These are phyloP conservation scores for Lactuca saligna DNA, from an alignment of 129 eudicot genomes.

Conservation along the genomic window DNA sequence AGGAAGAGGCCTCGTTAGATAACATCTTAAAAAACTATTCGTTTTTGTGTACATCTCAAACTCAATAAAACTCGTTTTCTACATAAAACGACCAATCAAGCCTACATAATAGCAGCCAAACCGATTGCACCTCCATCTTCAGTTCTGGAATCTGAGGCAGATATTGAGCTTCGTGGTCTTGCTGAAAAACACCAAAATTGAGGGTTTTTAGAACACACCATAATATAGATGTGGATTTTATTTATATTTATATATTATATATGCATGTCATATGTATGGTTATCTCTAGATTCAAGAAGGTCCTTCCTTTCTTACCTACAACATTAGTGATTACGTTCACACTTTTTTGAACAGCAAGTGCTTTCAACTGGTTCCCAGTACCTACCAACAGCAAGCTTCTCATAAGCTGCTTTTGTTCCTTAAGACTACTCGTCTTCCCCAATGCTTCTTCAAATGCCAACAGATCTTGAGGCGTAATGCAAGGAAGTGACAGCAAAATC, in stretches of 20 bases:
- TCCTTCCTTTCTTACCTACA: constrained; percentile 42
- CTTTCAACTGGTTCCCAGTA: constrained; percentile 78
- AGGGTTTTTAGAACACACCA: neutral
- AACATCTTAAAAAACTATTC: neutral
- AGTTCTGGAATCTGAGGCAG: constrained; percentile 48
- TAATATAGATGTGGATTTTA: too few relatives aligned
- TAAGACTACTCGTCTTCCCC: constrained; percentile 76
- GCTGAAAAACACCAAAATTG: constrained; percentile 46
- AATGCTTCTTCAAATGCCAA: constrained; percentile 89
- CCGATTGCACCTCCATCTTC: constrained; percentile 69
- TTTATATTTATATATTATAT: too few relatives aligned
- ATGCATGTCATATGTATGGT: neutral
- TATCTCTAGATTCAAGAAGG: neutral
- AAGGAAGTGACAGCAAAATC: constrained; percentile 87
- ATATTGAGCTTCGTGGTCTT: constrained; percentile 51
- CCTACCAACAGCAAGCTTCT: constrained; percentile 74
- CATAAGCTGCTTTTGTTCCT: constrained; percentile 96
- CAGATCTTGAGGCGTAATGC: constrained; percentile 70
- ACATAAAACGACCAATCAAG: constrained; percentile 17
- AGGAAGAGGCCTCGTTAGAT: neutral
- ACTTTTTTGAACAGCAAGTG: constrained; percentile 78
- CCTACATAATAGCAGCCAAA: constrained; percentile 67
- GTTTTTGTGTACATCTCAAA: constrained; percentile 13
- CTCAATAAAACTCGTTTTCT: constrained; percentile 18
- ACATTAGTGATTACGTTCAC: constrained; percentile 86